These are phyloP conservation scores for Lavandula angustifolia DNA, from an alignment of 257 asterid species.

Conservation along the genomic window DNA sequence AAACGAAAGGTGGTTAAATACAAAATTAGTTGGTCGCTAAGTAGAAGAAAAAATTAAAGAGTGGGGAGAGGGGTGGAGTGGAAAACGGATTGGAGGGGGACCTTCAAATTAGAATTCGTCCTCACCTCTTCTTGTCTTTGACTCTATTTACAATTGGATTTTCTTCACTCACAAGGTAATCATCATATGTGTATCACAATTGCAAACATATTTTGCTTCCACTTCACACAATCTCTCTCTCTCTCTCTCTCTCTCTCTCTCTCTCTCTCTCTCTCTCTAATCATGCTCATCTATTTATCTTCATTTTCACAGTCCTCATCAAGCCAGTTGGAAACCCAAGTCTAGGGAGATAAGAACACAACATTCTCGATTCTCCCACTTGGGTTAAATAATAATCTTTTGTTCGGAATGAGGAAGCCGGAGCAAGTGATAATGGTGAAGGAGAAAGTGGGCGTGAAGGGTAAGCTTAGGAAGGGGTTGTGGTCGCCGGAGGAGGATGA, in stretches of 20 bases:
- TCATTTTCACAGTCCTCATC: slow-evolving; percentile 59
- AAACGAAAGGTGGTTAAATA: background rate
- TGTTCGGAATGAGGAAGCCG: too few species aligned
- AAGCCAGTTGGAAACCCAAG: slow-evolving; percentile 39
- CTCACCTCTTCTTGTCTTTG: slow-evolving; percentile 80
- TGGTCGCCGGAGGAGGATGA: slow-evolving; percentile 95
- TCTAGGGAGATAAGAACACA: background rate
- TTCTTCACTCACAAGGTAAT: slow-evolving; percentile 98
- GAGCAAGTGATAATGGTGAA: too few species aligned
- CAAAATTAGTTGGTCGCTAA: slow-evolving; percentile 31
- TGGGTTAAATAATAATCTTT: too few species aligned
- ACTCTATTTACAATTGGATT: slow-evolving; percentile 62
- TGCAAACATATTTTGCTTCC: slow-evolving; percentile 89
- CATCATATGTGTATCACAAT: slow-evolving; percentile 66
- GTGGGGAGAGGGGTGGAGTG: slow-evolving; percentile 56
- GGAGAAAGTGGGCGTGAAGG: too few species aligned
- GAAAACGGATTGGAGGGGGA: slow-evolving; percentile 96
- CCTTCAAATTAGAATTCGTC: slow-evolving; percentile 55
- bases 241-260: background rate
- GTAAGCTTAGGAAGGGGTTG: slow-evolving; percentile 67
- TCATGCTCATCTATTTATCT: slow-evolving; percentile 48
- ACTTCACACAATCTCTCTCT: slow-evolving; percentile 76
- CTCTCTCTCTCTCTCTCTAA: slow-evolving; percentile 39
- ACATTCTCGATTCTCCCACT: too few species aligned
- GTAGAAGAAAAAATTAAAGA: background rate